These are phyloP conservation scores for Breynia disticha DNA, from an alignment of 441 rosid genomes.

Conservation along the genomic window DNA sequence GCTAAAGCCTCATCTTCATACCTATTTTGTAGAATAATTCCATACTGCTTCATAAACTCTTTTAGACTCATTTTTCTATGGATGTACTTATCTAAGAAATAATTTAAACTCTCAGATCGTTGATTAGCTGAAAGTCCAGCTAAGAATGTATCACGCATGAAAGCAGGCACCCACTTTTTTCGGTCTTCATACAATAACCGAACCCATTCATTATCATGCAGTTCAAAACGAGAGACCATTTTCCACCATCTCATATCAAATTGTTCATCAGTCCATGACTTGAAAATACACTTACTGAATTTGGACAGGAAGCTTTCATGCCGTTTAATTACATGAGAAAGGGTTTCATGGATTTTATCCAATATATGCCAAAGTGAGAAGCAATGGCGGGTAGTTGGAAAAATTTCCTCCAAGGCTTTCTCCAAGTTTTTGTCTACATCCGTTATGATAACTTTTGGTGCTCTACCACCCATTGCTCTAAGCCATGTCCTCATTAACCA, in stretches of 20 bases:
- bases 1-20: conserved; percentile 79
- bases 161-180: conserved; percentile 66
- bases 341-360: conserved; percentile 52
- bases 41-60: conserved; percentile 69
- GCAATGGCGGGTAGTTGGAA: conserved; percentile 53
- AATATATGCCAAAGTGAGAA: conserved; percentile 66
- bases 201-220: conserved; percentile 55
- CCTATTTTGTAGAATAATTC: conserved; percentile 53
- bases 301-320: conserved; percentile 48
- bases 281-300: conserved; percentile 65
- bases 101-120: conserved; percentile 59
- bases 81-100: conserved; percentile 64
- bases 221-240: conserved; percentile 51
- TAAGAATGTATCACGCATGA: conserved; percentile 48
- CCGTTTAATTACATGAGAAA: conserved; percentile 46
- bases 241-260: conserved; percentile 74
- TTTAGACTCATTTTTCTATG: conserved; percentile 61
- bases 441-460: conserved; percentile 63
- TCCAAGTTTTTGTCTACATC: conserved; percentile 46
- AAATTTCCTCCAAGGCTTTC: conserved; percentile 38
- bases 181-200: conserved; percentile 57
- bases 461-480: conserved; percentile 64
- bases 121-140: conserved; percentile 62
- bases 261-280: conserved; percentile 70
- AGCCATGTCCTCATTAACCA: conserved; percentile 78